phyloP scores from a whole-genome alignment of 306 rosid species.

The Malus asiatica region DNA sequence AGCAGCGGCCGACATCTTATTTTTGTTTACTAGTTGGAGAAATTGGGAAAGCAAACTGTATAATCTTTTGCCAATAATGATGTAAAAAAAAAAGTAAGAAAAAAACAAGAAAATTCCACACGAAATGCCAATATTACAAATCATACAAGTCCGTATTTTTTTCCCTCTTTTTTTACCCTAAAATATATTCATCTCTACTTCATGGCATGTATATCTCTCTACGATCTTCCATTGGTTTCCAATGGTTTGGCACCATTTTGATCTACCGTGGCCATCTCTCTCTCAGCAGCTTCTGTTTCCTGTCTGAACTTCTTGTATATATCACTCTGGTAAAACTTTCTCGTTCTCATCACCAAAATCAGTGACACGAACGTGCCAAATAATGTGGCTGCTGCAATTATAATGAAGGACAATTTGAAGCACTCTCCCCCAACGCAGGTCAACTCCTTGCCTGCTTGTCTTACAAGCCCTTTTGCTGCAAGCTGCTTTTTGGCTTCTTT shows the following conservation, averaged over 20 bases:
- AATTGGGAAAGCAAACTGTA: not conserved
- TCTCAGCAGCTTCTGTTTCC: not conserved
- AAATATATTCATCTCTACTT: not conserved
- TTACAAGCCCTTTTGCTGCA: not conserved
- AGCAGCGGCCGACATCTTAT: too few species aligned
- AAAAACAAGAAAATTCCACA: not conserved
- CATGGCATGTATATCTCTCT: not conserved
- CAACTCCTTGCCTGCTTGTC: slow-evolving; percentile 12
- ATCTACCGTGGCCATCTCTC: slow-evolving; percentile 7
- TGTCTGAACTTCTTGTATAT: slow-evolving; percentile 38
- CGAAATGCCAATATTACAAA: not conserved
- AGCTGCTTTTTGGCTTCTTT: slow-evolving; percentile 32
- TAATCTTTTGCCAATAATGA: not conserved
- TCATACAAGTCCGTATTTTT: not conserved
- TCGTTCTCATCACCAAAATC: slow-evolving; percentile 38
- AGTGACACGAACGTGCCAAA: slow-evolving; percentile 31
- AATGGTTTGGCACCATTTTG: slow-evolving; percentile 3
- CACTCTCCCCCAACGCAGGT: slow-evolving; percentile 29
- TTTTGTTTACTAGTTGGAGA: not conserved
- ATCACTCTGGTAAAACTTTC: slow-evolving; percentile 43
- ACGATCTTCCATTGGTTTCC: slow-evolving; percentile 3
- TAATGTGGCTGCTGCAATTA: slow-evolving; percentile 30
- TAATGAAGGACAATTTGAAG: slow-evolving; percentile 31
- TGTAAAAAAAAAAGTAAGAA: not conserved
- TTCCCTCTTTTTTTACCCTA: not conserved